These are phyloP conservation scores for Fusarium abutilonis DNA, from an alignment of 2,329 filamentous ascomycete species.

Conservation along the genomic window DNA sequence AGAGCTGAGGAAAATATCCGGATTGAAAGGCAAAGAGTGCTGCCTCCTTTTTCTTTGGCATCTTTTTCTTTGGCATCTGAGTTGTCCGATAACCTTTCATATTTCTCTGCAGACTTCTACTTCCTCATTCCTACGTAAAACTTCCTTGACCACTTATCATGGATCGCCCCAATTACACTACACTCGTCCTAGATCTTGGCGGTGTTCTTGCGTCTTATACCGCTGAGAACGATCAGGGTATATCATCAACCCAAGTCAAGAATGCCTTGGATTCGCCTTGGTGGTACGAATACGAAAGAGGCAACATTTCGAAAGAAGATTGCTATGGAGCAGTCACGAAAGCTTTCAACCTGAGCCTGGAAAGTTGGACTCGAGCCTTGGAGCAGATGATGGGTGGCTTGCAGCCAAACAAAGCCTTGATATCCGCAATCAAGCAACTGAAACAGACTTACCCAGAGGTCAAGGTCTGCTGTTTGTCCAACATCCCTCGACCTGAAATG, in stretches of 20 bases:
- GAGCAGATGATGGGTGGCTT: not conserved
- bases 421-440: not conserved
- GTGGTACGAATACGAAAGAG: constrained; percentile 12
- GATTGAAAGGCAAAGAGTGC: too few species aligned
- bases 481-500: constrained; percentile 6
- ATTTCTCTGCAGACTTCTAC: not conserved
- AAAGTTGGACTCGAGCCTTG: not conserved
- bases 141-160: not conserved
- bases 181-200: constrained; percentile 2
- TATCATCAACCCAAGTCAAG: not conserved
- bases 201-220: constrained; percentile 1
- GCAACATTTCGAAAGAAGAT: not conserved
- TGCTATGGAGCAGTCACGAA: not conserved
- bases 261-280: not conserved
- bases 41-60: too few species aligned
- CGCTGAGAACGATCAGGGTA: not conserved
- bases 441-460: not conserved
- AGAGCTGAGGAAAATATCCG: too few species aligned
- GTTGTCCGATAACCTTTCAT: too few species aligned
- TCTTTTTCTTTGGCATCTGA: too few species aligned
- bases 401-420: not conserved
- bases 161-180: not conserved
- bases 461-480: not conserved
- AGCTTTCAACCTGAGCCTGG: not conserved
- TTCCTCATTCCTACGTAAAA: not conserved